Evolutionary conservation across 441 rosid genomes (phyloP), one percentile per base, ranked within the genome.

Genomic region (Omphalea diandra): DNA sequence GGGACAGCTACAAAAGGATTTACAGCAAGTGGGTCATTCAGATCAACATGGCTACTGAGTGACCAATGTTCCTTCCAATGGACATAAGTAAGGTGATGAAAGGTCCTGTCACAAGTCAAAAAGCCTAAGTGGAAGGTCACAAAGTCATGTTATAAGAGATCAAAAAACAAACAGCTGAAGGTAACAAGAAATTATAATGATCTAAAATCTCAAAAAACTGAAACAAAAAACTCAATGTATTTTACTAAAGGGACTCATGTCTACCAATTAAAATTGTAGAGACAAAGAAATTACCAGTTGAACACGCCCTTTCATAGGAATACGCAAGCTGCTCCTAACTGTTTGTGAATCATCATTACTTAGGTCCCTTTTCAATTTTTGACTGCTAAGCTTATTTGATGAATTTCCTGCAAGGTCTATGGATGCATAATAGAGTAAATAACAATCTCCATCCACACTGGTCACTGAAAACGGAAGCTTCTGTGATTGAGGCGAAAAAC

Each of bases 301-400:
- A 67, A 94, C 85, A 67, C 97, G 93, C 71, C 98, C 98, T 89
- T 94, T 94, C 88, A 91, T 84, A 52, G 98, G 97, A 65, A 94
- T 80, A 66, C 94, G 87, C 44, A 86, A 59, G 29, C 90, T 83
- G 76, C 88, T 91, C 82, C 84, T 87, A 60, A 88, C 76, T 75
- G 83, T 73, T 78, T 86, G 97, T 56, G 80, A 69, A 76, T 87
- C 97, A 77, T 85, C 83, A 77, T 70, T 83, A 29, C 77, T 73
- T 65, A 61, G 76, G 73, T 75, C 83, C 72, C 70, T 81, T 76
- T 79, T 89, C 74, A 80, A 62, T 66, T 84, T 91, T 77, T 81
- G 92, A 72, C 84, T 73, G 78, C 77, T 80, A 77, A 65, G 79
- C 73, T 80, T 94, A 69, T 56, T 88, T 31, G 85, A 74, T 22